Percentiles rank a stretch among this genome's conserved stretches.
phyloP scores from a whole-genome alignment of 306 rosid species.

The Oemleria cerasiformis region DNA sequence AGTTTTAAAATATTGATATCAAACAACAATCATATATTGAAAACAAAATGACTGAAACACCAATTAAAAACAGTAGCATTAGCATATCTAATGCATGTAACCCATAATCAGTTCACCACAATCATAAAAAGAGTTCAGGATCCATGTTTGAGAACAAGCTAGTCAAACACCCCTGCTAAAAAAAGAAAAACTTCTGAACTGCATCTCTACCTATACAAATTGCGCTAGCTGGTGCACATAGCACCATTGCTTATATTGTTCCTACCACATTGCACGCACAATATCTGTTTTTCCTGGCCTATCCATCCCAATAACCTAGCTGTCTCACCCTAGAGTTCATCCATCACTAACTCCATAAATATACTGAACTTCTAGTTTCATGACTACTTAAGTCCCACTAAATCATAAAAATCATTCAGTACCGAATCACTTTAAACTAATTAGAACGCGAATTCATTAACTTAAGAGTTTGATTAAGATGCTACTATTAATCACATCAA shows the following conservation, averaged over 20 bases:
- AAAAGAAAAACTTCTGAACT: not conserved
- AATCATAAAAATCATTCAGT: not conserved
- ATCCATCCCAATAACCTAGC: not conserved
- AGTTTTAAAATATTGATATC: not conserved
- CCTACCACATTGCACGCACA: not conserved
- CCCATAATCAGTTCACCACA: not conserved
- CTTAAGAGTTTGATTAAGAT: not conserved
- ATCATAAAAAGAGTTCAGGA: not conserved
- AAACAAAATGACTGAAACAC: not conserved
- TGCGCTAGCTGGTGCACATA: not conserved
- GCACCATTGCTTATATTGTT: not conserved
- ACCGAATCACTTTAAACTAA: not conserved
- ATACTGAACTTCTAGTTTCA: not conserved
- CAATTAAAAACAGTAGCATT: not conserved
- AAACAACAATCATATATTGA: not conserved
- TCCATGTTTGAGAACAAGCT: not conserved
- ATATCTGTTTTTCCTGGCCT: not conserved
- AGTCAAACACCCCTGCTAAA: not conserved
- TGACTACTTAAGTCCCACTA: not conserved
- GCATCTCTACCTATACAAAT: not conserved
- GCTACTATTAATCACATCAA: not conserved
- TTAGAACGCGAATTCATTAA: not conserved
- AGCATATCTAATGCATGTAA: not conserved
- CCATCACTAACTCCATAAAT: not conserved
- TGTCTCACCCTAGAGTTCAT: not conserved